These are phyloP conservation scores for Conticribra guillardii DNA, from an alignment of 108 stramenopile species.

Conservation along the genomic window DNA sequence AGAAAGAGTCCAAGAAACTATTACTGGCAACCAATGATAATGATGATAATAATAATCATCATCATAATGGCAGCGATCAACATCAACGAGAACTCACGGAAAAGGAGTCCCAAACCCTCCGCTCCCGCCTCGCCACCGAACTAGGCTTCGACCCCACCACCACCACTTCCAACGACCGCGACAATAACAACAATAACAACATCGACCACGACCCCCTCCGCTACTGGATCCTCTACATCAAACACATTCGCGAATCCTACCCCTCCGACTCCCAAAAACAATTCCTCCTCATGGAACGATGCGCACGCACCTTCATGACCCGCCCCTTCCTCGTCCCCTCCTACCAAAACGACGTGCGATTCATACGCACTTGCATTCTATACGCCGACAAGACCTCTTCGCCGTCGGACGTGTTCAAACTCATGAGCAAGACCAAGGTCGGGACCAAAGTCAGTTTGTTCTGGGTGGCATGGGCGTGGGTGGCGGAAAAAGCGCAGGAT, in stretches of 20 bases:
- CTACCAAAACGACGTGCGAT: slow-evolving; percentile 75
- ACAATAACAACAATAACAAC: slow-evolving; percentile 21
- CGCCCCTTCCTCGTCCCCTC: slow-evolving; percentile 40
- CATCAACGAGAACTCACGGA: slow-evolving; percentile 32
- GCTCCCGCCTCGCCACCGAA: slow-evolving; percentile 18
- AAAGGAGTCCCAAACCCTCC: slow-evolving; percentile 26
- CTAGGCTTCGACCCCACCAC: slow-evolving; percentile 31
- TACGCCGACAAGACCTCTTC: slow-evolving; percentile 81
- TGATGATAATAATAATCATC: background rate
- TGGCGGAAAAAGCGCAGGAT: slow-evolving; percentile 50
- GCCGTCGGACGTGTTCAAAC: slow-evolving; percentile 73
- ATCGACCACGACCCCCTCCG: slow-evolving; percentile 65
- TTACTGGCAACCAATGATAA: background rate
- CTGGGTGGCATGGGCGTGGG: slow-evolving; percentile 63
- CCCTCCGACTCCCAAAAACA: slow-evolving; percentile 76
- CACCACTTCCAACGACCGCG: too few relatives aligned
- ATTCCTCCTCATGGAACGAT: slow-evolving; percentile 85
- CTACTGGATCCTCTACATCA: slow-evolving; percentile 86
- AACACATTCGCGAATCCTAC: slow-evolving; percentile 70
- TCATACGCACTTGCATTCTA: slow-evolving; percentile 76
- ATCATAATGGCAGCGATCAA: background rate
- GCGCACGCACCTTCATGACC: slow-evolving; percentile 65
- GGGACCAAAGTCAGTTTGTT: slow-evolving; percentile 65
- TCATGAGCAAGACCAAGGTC: slow-evolving; percentile 71
- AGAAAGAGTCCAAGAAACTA: slow-evolving; percentile 5